Conservation (phyloP, 2,329 filamentous ascomycete genomes). For the Colletotrichum kahawae region DNA sequence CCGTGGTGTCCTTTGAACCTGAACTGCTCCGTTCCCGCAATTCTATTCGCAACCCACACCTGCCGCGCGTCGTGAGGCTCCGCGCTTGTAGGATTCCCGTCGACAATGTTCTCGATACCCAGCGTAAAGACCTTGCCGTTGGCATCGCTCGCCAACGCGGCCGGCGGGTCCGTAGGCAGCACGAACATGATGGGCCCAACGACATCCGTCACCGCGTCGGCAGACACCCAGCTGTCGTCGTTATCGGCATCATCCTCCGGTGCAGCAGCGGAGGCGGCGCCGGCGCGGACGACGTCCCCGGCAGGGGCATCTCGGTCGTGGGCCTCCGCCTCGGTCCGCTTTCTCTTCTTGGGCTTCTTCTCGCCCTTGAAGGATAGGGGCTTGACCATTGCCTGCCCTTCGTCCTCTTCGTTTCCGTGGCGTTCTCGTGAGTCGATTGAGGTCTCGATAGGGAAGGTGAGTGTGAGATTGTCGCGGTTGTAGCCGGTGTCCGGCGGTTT, state of each 20-base stretch:
- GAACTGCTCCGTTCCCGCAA: conserved; percentile 80
- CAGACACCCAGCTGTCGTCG: conserved; percentile 92
- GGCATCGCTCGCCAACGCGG: conserved; percentile 83
- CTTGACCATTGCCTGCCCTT: conserved; percentile 76
- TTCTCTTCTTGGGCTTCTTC: conserved; percentile 92
- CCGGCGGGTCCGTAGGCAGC: conserved; percentile 74
- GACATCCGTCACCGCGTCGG: conserved; percentile 76
- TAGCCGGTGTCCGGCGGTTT: conserved; percentile 7
- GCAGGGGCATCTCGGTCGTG: background rate
- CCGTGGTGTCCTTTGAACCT: conserved; percentile 92
- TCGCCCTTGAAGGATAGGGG: conserved; percentile 96
- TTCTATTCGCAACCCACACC: conserved; percentile 89
- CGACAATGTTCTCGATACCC: conserved; percentile 85
- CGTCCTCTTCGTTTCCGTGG: background rate
- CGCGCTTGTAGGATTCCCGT: conserved; percentile 79
- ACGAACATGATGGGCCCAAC: conserved; percentile 84
- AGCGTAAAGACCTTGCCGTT: conserved; percentile 86
- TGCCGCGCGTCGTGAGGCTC: conserved; percentile 96
- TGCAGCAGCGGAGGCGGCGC: conserved; percentile 19
- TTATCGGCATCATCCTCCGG: conserved; percentile 47
- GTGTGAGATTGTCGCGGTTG: background rate
- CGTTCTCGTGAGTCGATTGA: background rate
- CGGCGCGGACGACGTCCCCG: conserved; percentile 33
- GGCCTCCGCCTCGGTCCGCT: conserved; percentile 66
- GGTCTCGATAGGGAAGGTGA: conserved; percentile 4